Evolutionary conservation across 2,329 filamentous ascomycete species (phyloP).

Genomic region (Aspergillus sp.): DNA sequence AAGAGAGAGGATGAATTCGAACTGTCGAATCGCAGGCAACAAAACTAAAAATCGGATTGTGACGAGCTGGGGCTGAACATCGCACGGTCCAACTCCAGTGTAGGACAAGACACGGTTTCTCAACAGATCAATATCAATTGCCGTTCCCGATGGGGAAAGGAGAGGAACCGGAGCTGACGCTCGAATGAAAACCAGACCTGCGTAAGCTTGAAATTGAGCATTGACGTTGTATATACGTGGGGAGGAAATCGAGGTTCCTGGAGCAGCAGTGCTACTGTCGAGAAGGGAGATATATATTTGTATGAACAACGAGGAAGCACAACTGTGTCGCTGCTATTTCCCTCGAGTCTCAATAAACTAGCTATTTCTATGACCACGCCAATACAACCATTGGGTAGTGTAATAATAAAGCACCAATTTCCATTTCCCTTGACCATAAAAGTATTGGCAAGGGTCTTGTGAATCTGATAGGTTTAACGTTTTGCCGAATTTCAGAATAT

Average conservation of each 20-base stretch:
- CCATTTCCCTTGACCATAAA: not conserved
- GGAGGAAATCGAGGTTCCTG: not conserved
- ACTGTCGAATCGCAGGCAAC: constrained; percentile 16
- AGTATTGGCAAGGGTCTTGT: not conserved
- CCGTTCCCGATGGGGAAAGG: constrained; percentile 9
- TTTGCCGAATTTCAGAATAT: not conserved
- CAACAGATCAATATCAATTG: not conserved
- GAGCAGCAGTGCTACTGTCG: not conserved
- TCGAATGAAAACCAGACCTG: not conserved
- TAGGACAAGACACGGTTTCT: constrained; percentile 14
- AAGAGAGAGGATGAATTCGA: constrained; percentile 4
- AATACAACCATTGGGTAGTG: not conserved
- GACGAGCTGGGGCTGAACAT: constrained; percentile 12
- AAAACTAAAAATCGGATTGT: constrained; percentile 6
- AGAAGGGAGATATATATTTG: not conserved
- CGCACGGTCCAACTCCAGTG: constrained; percentile 5
- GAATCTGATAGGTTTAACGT: not conserved
- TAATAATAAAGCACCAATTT: too few species aligned
- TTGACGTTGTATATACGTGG: not conserved
- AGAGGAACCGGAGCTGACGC: not conserved
- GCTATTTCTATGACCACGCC: not conserved
- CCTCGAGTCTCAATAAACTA: not conserved
- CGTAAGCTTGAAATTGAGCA: not conserved
- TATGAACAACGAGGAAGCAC: not conserved
- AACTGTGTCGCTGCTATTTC: not conserved